Percentiles rank a stretch among this genome's conserved stretches.
phyloP scores from a whole-genome alignment of 176 grass and related monocot species.

The Microstegium vimineum region DNA sequence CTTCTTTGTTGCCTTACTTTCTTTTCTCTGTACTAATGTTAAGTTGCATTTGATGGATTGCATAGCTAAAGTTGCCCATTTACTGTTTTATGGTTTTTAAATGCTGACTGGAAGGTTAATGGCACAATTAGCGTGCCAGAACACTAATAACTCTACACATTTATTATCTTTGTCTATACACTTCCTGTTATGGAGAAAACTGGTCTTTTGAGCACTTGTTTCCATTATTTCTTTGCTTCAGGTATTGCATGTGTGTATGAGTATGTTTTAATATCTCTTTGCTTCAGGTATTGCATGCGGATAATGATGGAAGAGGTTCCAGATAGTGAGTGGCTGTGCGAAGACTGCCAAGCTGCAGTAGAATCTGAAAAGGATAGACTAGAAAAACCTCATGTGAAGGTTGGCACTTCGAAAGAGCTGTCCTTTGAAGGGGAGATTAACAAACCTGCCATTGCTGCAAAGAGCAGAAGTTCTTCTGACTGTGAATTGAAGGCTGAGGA shows the following conservation, averaged over 20 bases:
- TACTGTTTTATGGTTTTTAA: constrained; percentile 3
- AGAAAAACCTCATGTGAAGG: constrained; percentile 37
- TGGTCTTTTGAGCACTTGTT: background rate
- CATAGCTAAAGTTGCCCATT: background rate
- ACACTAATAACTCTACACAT: background rate
- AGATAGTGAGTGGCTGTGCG: constrained; percentile 80
- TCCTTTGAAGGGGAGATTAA: constrained; percentile 27
- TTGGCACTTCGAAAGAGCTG: constrained; percentile 34
- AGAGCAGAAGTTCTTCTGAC: constrained; percentile 28
- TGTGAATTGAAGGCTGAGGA: constrained; percentile 45
- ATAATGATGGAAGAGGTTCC: constrained; percentile 76
- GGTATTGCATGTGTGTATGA: background rate
- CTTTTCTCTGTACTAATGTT: background rate
- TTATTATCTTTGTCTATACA: background rate
- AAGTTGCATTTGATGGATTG: background rate
- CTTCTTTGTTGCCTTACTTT: constrained; percentile 9
- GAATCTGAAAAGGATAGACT: constrained; percentile 44
- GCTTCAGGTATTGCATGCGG: constrained; percentile 86
- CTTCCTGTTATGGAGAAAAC: background rate
- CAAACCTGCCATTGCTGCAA: constrained; percentile 1
- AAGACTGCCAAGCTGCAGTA: constrained; percentile 77
- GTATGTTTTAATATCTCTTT: constrained; percentile 23
- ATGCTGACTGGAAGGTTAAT: background rate
- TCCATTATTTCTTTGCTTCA: background rate
- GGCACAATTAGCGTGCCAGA: background rate